Evolutionary conservation across 164 flowering plant species (phyloP), one percentile per base, ranked within the genome.

Genomic region (Tetrastigma voinierianum): DNA sequence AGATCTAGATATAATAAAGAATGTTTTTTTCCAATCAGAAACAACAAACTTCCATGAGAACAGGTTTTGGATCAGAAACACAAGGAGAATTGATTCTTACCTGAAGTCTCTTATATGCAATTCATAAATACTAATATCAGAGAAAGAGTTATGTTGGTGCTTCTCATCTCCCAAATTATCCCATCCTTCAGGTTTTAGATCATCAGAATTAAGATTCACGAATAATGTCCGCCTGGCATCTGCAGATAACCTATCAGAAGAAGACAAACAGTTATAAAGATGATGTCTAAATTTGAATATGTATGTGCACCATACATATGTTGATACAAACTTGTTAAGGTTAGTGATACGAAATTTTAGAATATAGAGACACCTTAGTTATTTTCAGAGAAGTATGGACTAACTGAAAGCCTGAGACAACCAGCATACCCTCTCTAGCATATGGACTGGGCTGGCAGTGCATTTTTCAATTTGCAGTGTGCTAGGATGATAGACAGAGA

Each of bases 31-130:
- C 40, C 6, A 32, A 32, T 32, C 40, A 32, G 40, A 32, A 32
- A 32, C 40, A 32, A 32, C 40, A 32, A 32, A 32, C 40, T 32
- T 32, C 40, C 3, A 3, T 32, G 40, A 32, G 40, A 32, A 7
- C 40, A 32, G 40, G 40, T 32, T 32, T 32, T 32, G 40, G 40
- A 32, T 32, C 40, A 56, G 20, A 61, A 62, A 21, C n/a, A 59
- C 2, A 16, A 46, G 11, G 9, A 45, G 44, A 25, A 10, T 54
- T 21, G 14, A 57, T 54, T 18, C 32, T 59, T 68, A 86, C 98
- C 97, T 95, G 82, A 95, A 95, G 79, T 91, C 98, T 81, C 96
- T 83, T 56, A 91, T 72, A 74, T 91, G 98, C 82, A 95, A 76
- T 81, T 95, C 98, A 83, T 95, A 95, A 51, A 95, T 84, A 72